Conservation (phyloP, 2,329 filamentous ascomycete genomes). For the Clathrospora elynae region DNA sequence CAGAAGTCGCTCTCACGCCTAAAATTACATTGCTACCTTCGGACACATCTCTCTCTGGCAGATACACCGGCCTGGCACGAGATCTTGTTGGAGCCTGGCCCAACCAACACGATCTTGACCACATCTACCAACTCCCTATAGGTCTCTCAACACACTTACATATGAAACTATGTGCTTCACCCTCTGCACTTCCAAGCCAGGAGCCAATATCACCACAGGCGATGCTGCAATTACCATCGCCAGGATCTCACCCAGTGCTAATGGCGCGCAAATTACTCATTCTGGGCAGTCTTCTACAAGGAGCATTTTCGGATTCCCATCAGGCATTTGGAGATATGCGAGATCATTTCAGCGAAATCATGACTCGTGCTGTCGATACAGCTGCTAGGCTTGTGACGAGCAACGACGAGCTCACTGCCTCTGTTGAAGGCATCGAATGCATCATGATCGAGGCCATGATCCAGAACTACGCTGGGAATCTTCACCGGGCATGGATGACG, state of each 20-base stretch:
- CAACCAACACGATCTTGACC: constrained; percentile 44
- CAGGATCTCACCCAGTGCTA: constrained; percentile 38
- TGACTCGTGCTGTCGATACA: constrained; percentile 36
- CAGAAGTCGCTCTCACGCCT: background rate
- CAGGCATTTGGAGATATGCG: constrained; percentile 21
- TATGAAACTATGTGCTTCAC: constrained; percentile 44
- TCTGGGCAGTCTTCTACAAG: constrained; percentile 39
- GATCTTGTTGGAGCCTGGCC: constrained; percentile 51
- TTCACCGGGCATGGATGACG: constrained; percentile 49
- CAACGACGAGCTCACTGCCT: constrained; percentile 48
- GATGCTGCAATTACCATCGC: constrained; percentile 38
- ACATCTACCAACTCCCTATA: constrained; percentile 43
- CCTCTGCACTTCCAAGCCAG: constrained; percentile 23
- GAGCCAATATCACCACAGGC: constrained; percentile 32
- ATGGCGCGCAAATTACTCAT: constrained; percentile 44
- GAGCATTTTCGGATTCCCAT: constrained; percentile 5
- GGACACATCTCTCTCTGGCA: background rate
- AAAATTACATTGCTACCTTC: background rate
- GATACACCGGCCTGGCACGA: constrained; percentile 27
- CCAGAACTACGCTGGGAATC: constrained; percentile 49
- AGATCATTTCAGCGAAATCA: constrained; percentile 29
- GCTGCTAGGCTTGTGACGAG: constrained; percentile 43
- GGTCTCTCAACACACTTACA: constrained; percentile 45
- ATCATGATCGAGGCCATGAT: constrained; percentile 52
- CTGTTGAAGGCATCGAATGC: constrained; percentile 51